These are phyloP conservation scores for Ophiostoma novo-ulmi DNA, from an alignment of 2,329 filamentous ascomycete species.

Conservation along the genomic window DNA sequence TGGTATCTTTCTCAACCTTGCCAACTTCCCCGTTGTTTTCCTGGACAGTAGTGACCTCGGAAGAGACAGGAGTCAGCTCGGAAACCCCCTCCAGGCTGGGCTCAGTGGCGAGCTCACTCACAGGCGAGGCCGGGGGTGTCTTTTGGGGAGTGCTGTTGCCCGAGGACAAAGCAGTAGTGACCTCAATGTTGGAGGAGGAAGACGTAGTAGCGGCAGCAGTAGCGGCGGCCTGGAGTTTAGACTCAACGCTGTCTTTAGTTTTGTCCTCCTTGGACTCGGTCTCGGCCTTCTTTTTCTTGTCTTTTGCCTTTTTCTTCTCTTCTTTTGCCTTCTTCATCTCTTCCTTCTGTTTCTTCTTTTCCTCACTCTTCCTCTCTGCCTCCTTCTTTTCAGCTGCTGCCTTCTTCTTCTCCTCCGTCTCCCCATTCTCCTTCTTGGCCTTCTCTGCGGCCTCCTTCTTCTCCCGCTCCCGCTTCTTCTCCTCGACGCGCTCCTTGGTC, in stretches of 20 bases:
- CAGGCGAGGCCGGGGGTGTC: neutral
- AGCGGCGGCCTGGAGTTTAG: constrained; percentile 9
- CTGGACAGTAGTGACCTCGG: neutral
- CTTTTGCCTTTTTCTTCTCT: neutral
- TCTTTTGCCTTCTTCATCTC: constrained; percentile 6
- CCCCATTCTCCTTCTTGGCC: constrained; percentile 3
- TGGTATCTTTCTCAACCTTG: neutral
- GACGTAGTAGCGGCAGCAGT: neutral
- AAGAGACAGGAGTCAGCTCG: neutral
- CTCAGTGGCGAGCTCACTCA: neutral
- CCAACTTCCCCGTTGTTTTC: neutral
- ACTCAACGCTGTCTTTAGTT: neutral
- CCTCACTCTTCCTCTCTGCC: neutral
- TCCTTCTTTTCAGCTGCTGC: neutral
- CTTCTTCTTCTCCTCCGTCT: constrained; percentile 21
- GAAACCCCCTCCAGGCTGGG: neutral
- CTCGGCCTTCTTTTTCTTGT: neutral
- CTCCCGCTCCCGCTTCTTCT: constrained; percentile 29
- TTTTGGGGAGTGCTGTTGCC: constrained; percentile 12
- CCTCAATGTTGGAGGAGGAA: constrained; percentile 1
- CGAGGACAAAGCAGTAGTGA: neutral
- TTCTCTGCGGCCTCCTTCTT: constrained; percentile 28
- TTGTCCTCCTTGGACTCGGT: constrained; percentile 4
- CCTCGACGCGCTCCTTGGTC: constrained; percentile 33
- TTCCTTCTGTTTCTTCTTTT: neutral